A percentile compares a stretch with the other conserved stretches of the same genome.
Evolutionary conservation across 176 grass and related monocot species (phyloP).

Genomic region (Urochloa ruziziensis): DNA sequence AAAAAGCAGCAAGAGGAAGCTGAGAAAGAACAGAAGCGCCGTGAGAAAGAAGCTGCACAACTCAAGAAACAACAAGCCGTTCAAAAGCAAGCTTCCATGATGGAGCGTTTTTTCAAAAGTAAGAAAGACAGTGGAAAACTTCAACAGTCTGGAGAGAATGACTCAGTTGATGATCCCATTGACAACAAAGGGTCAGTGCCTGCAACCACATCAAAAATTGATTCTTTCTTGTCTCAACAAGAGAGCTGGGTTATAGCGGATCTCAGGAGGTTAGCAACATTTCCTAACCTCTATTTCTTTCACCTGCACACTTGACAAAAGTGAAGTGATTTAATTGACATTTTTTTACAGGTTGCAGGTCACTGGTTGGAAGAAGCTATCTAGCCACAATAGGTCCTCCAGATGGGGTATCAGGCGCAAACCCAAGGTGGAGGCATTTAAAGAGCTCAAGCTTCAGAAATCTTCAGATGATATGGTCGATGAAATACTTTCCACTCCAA

Average conservation of each 20-base stretch:
- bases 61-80: slow-evolving; percentile 67
- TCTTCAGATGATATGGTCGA: slow-evolving; percentile 47
- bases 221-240: slow-evolving; percentile 59
- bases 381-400: slow-evolving; percentile 44
- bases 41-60: slow-evolving; percentile 77
- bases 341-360: slow-evolving; percentile 58
- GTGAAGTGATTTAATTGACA: background rate
- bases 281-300: slow-evolving; percentile 3
- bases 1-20: slow-evolving; percentile 82
- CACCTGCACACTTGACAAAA: background rate
- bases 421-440: slow-evolving; percentile 68
- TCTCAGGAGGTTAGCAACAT: slow-evolving; percentile 61
- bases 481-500: slow-evolving; percentile 39
- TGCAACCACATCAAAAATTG: slow-evolving; percentile 73
- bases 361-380: slow-evolving; percentile 65
- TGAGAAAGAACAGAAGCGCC: slow-evolving; percentile 75
- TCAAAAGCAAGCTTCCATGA: slow-evolving; percentile 88
- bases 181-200: slow-evolving; percentile 36
- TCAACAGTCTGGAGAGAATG: slow-evolving; percentile 40
- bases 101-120: slow-evolving; percentile 87
- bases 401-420: slow-evolving; percentile 77
- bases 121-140: slow-evolving; percentile 51
- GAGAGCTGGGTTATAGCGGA: slow-evolving; percentile 51
- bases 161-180: slow-evolving; percentile 20
- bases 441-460: slow-evolving; percentile 83